Percentiles rank a stretch among this genome's conserved stretches.
Conservation (phyloP, 176 grass and related monocot species). For the Oryza longistaminata region DNA sequence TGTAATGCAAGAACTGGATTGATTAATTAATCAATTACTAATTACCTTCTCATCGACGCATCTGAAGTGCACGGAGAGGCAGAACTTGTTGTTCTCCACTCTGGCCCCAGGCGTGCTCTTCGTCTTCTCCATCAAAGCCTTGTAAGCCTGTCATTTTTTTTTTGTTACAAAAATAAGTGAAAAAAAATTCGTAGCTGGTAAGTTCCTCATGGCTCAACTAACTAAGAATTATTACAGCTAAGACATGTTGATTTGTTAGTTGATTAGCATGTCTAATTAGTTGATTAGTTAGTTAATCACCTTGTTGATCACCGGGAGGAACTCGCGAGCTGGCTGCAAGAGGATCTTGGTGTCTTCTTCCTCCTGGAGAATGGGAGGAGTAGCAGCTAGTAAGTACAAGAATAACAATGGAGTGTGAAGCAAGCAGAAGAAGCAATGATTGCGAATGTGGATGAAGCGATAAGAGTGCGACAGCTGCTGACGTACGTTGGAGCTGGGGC, state of each 20-base stretch:
- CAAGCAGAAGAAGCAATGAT: constrained; percentile 13
- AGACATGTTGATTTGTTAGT: neutral
- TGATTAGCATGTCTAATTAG: neutral
- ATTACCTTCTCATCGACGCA: constrained; percentile 93
- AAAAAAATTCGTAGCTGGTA: neutral
- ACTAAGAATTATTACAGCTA: neutral
- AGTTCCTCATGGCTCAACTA: constrained; percentile 45
- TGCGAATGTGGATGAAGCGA: neutral
- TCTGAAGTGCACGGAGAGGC: constrained; percentile 94
- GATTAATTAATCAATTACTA: constrained; percentile 21
- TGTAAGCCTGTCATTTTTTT: constrained; percentile 43
- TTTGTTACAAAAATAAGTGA: neutral
- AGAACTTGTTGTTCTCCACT: constrained; percentile 99
- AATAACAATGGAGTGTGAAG: constrained; percentile 3
- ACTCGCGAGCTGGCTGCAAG: constrained; percentile 86
- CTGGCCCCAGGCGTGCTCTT: constrained; percentile 66
- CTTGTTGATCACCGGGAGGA: constrained; percentile 83
- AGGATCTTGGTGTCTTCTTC: constrained; percentile 27
- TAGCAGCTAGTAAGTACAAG: neutral
- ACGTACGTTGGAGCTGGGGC: constrained; percentile 61
- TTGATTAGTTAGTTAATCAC: neutral
- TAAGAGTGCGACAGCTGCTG: neutral
- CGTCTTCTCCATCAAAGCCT: constrained; percentile 60
- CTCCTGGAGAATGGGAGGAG: constrained; percentile 16
- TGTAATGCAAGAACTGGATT: constrained; percentile 13